Conservation (phyloP, 345 rosid species). For the Erysimum cheiranthoides region DNA sequence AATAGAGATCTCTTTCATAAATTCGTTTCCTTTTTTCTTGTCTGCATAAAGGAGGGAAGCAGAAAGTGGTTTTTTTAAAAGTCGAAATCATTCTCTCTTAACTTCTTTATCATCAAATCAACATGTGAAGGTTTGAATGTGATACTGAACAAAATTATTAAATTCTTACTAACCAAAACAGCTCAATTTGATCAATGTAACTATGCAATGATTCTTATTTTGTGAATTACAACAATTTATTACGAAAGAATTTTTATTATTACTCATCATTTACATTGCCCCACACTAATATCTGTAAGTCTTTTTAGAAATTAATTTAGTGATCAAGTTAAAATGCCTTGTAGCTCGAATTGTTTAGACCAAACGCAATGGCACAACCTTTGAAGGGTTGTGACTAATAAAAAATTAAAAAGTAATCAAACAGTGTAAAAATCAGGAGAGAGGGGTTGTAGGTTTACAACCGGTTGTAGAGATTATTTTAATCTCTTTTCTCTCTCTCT, state of each 20-base stretch:
- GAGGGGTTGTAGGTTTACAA: too few species aligned
- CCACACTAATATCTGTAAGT: neutral
- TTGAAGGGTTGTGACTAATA: too few species aligned
- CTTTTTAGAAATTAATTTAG: neutral
- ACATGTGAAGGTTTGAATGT: constrained; percentile 32
- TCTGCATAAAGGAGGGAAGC: constrained; percentile 45
- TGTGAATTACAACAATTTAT: neutral
- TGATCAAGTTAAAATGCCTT: constrained; percentile 18
- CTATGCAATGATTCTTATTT: neutral
- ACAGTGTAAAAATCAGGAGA: too few species aligned
- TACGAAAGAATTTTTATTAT: neutral
- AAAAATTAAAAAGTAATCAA: too few species aligned
- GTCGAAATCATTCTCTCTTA: constrained; percentile 41
- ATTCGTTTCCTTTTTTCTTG: constrained; percentile 43
- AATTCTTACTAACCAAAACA: constrained; percentile 21
- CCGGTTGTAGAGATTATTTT: too few species aligned
- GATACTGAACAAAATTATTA: constrained; percentile 4
- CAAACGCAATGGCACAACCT: too few species aligned
- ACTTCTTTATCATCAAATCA: constrained; percentile 40
- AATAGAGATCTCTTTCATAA: constrained; percentile 31
- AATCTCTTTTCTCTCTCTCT: too few species aligned
- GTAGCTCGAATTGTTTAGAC: constrained; percentile 17
- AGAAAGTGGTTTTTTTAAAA: constrained; percentile 33
- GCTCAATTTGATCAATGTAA: neutral
- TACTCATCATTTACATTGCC: constrained; percentile 23